Base-by-base conservation (phyloP, 73 alveolate species). In the Diophrys appendiculata region DNA sequence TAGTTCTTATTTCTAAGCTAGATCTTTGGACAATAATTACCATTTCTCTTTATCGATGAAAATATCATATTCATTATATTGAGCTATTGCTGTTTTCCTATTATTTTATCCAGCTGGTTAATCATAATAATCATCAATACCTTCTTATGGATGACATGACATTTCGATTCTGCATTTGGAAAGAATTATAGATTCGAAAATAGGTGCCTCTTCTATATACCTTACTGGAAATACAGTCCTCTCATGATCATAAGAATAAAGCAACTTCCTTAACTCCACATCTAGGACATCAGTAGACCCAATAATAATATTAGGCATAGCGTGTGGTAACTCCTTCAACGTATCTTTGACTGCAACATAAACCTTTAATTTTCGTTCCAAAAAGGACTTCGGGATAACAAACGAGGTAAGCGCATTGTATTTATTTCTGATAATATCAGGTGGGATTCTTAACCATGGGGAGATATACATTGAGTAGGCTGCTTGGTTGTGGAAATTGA, bases 261-360 rank as follows among this genome's bases (percentile, higher is more conserved):
- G 78, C 24, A 53, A 35, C 52, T 75, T 32, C 32, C 89, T 68
- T 13, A 90, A 52, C 68, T 86, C 90, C 24, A 79, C 95, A 77
- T 94, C 97, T 1, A 89, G 82, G 29, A 86, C 86, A 52, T 90
- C 96, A 29, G 98, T 91, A 74, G 91, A 92, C 55, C 99, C 99
- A 23, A 96, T 99, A 2, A 96, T 93, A 25, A 90, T 91, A 88
- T 96, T 96, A 8, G 99, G 99, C 98, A 97, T 91, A 14, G 96
- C 90, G 83, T 97, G 99, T 60, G 84, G 93, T 5, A 90, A 83
- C 24, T 85, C 76, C 74, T 83, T 88, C 54, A 71, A 72, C 70
- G 96, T 98, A 82, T 97, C 99, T 55, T 98, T 83, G n/a, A 93
- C 98, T 13, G 91, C 95, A 53, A 96, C 78, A 77, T 84, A 93